A percentile compares a stretch with the other conserved stretches of the same genome.
Evolutionary conservation across 306 rosid genomes (phyloP).

Genomic region (Vigna nakashimae): DNA sequence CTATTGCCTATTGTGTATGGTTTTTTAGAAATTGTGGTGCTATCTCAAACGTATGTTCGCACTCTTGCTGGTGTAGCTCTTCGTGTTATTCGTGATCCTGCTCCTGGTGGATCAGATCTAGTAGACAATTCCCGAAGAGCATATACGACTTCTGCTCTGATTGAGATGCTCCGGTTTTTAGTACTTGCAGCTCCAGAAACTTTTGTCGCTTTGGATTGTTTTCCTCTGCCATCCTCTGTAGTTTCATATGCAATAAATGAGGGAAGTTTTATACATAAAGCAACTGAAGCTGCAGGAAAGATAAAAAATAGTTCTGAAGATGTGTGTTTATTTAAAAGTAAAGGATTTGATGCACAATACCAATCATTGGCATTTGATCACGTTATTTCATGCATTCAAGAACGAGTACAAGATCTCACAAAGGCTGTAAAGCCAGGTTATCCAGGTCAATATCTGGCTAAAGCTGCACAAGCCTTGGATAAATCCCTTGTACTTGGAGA

Average conservation of each 20-base stretch:
- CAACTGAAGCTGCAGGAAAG: slow-evolving; percentile 68
- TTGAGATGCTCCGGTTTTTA: slow-evolving; percentile 91
- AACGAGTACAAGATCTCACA: slow-evolving; percentile 69
- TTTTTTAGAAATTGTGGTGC: slow-evolving; percentile 78
- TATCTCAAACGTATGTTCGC: slow-evolving; percentile 89
- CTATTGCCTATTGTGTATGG: slow-evolving; percentile 90
- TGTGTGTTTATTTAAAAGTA: slow-evolving; percentile 4
- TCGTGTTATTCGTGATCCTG: slow-evolving; percentile 77
- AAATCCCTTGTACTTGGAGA: slow-evolving; percentile 82
- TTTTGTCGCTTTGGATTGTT: slow-evolving; percentile 94
- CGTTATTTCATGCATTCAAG: slow-evolving; percentile 77
- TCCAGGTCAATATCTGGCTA: slow-evolving; percentile 78
- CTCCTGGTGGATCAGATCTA: slow-evolving; percentile 96
- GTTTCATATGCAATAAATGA: slow-evolving; percentile 70
- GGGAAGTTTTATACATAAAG: slow-evolving; percentile 67
- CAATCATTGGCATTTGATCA: slow-evolving; percentile 49
- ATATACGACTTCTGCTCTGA: slow-evolving; percentile 75
- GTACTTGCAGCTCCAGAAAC: slow-evolving; percentile 86
- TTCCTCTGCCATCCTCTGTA: slow-evolving; percentile 82
- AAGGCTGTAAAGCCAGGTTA: slow-evolving; percentile 79
- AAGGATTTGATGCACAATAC: not conserved
- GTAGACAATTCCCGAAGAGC: slow-evolving; percentile 92
- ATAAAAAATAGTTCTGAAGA: slow-evolving; percentile 63
- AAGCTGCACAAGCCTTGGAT: slow-evolving; percentile 81
- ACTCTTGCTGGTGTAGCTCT: slow-evolving; percentile 80